Conservation (phyloP, 345 rosid genomes). For the Lagerstroemia speciosa region DNA sequence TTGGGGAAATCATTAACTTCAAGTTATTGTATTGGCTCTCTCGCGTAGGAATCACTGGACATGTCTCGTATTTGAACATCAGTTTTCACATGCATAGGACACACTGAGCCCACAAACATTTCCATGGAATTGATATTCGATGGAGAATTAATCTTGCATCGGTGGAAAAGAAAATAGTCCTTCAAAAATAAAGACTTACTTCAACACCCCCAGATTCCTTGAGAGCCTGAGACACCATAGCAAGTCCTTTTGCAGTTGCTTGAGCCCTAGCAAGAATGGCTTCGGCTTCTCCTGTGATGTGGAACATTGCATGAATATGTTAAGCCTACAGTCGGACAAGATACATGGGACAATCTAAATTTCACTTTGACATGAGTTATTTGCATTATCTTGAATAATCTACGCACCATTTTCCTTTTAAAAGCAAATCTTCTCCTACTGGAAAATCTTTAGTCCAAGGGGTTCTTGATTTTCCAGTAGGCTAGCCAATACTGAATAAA, state of each 20-base stretch:
- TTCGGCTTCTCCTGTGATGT: slow-evolving; percentile 74
- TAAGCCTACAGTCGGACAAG: neutral
- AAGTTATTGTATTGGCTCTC: neutral
- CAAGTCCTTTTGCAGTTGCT: slow-evolving; percentile 73
- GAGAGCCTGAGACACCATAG: slow-evolving; percentile 54
- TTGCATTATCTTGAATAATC: neutral
- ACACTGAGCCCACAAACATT: neutral
- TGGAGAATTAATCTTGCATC: neutral
- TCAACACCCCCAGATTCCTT: slow-evolving; percentile 76
- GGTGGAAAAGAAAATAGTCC: neutral
- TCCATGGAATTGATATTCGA: neutral
- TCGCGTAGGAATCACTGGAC: neutral
- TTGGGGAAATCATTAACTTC: neutral
- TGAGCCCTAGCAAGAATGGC: slow-evolving; percentile 80
- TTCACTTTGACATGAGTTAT: neutral
- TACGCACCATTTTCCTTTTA: neutral
- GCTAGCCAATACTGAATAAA: neutral
- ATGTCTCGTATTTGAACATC: neutral
- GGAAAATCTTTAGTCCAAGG: neutral
- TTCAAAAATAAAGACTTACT: slow-evolving; percentile 38
- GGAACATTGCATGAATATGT: neutral
- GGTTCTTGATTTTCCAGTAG: neutral
- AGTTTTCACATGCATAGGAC: neutral
- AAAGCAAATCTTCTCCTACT: neutral
- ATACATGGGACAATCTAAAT: neutral